Evolutionary conservation across 371 early-diverging fungal genomes (phyloP).

Genomic region (Rhizopus sp.): DNA sequence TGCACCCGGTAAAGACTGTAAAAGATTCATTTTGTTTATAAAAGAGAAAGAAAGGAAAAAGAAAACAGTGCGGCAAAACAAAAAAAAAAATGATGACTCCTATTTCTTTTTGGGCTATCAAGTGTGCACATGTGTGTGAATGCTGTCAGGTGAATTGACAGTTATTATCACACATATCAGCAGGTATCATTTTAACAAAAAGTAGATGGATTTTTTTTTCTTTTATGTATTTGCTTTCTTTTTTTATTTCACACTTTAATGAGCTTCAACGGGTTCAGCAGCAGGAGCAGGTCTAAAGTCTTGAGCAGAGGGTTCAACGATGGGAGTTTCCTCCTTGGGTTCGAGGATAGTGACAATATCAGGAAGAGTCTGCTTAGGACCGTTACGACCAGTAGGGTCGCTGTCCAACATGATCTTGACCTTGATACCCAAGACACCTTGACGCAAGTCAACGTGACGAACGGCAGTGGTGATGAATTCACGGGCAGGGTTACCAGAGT

Average conservation of each 20-base stretch:
- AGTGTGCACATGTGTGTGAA: neutral
- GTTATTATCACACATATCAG: neutral
- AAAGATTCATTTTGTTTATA: conserved; percentile 4
- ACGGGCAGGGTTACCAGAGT: conserved; percentile 97
- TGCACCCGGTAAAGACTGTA: conserved; percentile 36
- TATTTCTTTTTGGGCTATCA: neutral
- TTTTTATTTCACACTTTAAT: conserved; percentile 6
- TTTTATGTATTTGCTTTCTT: neutral
- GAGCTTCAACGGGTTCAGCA: conserved; percentile 21
- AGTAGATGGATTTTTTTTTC: neutral
- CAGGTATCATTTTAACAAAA: too few species aligned
- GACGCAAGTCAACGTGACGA: conserved; percentile 97
- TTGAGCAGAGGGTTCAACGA: conserved; percentile 75
- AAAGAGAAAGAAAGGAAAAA: conserved; percentile 4
- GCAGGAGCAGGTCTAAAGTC: conserved; percentile 62
- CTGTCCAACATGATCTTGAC: conserved; percentile 99
- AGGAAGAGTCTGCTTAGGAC: conserved; percentile 95
- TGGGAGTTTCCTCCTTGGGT: conserved; percentile 84
- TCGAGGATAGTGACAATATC: conserved; percentile 96
- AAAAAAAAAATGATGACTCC: conserved; percentile 14
- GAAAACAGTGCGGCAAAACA: conserved; percentile 3
- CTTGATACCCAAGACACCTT: conserved; percentile 99
- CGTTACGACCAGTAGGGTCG: conserved; percentile 94
- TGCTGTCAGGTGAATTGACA: conserved; percentile 1
- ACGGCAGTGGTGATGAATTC: conserved; percentile 97